phyloP scores from a whole-genome alignment of 2,329 filamentous ascomycete species.

The Elsinoe perseae region DNA sequence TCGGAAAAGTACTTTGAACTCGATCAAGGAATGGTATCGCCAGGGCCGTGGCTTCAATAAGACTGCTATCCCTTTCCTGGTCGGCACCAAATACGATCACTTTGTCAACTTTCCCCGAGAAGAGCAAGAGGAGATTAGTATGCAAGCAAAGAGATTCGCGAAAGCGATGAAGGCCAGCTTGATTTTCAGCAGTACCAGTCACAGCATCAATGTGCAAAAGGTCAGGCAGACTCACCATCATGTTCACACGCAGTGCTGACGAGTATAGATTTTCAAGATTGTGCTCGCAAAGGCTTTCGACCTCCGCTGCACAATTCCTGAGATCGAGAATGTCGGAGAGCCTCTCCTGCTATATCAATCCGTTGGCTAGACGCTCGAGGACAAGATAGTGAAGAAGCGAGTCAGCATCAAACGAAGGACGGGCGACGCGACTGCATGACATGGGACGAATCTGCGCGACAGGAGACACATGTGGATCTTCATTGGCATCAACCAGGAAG shows the following conservation, averaged over 20 bases:
- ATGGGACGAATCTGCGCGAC: constrained; percentile 14
- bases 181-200: constrained; percentile 97
- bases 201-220: constrained; percentile 99
- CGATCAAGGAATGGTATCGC: constrained; percentile 99
- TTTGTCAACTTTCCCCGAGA: constrained; percentile 98
- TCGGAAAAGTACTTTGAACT: constrained; percentile 95
- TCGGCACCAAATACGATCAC: constrained; percentile 98
- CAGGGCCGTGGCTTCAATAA: constrained; percentile 99
- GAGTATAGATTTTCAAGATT: constrained; percentile 90
- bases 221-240: constrained; percentile 38
- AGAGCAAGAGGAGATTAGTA: constrained; percentile 97
- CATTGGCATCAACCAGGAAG: constrained; percentile 7
- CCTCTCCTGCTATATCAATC: constrained; percentile 75
- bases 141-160: constrained; percentile 92
- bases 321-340: constrained; percentile 97
- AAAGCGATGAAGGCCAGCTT: constrained; percentile 97
- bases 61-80: constrained; percentile 95
- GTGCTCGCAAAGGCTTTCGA: constrained; percentile 98
- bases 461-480: constrained; percentile 9
- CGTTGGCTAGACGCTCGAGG: constrained; percentile 27
- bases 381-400: background rate
- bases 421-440: background rate
- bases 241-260: background rate
- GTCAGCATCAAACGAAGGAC: background rate
- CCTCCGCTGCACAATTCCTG: constrained; percentile 95